Base-by-base conservation (phyloP, 352 stramenopile genomes). In the Pythium phragmitis region DNA sequence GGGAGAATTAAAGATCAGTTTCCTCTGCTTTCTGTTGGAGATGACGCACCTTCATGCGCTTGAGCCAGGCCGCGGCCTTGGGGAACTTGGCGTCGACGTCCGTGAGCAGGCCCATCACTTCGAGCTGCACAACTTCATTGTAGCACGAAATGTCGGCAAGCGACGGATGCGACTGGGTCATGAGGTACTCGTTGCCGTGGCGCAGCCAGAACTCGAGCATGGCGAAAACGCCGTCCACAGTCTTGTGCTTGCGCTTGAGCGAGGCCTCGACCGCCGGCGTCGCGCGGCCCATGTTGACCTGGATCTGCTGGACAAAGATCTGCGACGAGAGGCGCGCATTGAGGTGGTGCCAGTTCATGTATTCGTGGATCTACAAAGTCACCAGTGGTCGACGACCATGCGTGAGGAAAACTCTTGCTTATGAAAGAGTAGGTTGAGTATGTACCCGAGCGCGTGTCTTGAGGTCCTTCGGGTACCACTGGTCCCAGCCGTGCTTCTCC, bases 301-400 rank as follows among this genome's bases (percentile, higher is more conserved):
- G 76, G 33, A 91, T 56, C 67, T 83, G 72, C 65, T 86, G 78
- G 23, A 87, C 72, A 65, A 88, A 88, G 53, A 91, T 79, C 63
- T 89, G 63, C 2, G 76, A 85, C 60, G 75, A 82, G 30, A 68
- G 68, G 39, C 82, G 82, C 54, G 80, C 75, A 63, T 89, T 89
- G 42, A 80, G 75, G 74, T 91, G 82, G 63, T 91, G 82, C 82
- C 82, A 91, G 70, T 91, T 79, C 66, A 75, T 87, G 72, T 91
- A 91, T 73, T 91, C 82, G 54, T 89, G 69, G 67, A 91, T 91
- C 80, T 91, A 58, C 33, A 39, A 21, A 21, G 21, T 21, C 21
- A 21, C 21, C 21, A 21, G 21, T 14, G 6, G 7, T 7, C 33
- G 34, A 43, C 19, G 7, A 43, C 9, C 9, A 9, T 37, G 6